phyloP scores from a whole-genome alignment of 805 yeast species.

The Yarrowia keelungensis region DNA sequence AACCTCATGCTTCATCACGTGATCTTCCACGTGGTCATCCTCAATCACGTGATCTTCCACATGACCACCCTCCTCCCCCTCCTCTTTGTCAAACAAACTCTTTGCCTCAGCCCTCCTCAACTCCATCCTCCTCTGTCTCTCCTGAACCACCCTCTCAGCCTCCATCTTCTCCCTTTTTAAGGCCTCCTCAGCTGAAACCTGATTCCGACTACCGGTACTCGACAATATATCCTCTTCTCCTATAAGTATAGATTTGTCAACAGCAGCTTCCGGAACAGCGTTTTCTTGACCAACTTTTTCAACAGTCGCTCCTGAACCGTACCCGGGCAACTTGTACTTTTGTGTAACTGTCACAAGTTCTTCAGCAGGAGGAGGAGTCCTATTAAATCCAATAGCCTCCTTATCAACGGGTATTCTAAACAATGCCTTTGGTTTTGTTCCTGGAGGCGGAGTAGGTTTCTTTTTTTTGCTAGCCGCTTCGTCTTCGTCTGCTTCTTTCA shows the following conservation, averaged over 20 bases:
- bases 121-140: not conserved
- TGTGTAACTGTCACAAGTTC: not conserved
- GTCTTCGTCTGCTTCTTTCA: not conserved
- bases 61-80: too few relatives aligned
- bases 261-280: not conserved
- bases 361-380: not conserved
- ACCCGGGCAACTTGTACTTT: constrained; percentile 5
- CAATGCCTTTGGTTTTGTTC: not conserved
- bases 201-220: not conserved
- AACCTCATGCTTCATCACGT: too few relatives aligned
- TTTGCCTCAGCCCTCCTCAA: not conserved
- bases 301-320: constrained; percentile 4
- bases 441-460: not conserved
- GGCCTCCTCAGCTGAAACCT: not conserved
- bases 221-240: constrained; percentile 4
- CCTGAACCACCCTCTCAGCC: not conserved
- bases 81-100: not conserved
- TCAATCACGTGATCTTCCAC: too few relatives aligned
- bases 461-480: not conserved
- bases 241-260: constrained; percentile 1
- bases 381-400: not conserved
- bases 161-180: not conserved
- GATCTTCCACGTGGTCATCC: too few relatives aligned
- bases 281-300: not conserved
- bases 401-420: constrained; percentile 5